Evolutionary conservation across 352 stramenopile species (phyloP).

Genomic region (Pythium aristosporum): DNA sequence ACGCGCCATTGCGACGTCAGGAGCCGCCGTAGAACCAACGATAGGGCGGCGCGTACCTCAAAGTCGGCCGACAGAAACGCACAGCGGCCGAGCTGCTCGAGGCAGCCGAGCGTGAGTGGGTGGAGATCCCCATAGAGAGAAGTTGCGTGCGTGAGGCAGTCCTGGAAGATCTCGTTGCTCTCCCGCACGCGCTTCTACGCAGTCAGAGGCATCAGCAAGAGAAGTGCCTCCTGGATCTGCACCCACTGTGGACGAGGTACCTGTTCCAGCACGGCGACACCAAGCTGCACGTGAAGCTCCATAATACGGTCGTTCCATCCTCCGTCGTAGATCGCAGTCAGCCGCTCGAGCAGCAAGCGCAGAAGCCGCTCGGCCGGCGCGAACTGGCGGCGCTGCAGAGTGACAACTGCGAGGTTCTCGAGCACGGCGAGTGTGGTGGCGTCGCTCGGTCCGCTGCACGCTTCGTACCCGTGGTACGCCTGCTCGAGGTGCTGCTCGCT

Average conservation of each 20-base stretch:
- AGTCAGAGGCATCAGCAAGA: background rate
- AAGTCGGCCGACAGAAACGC: constrained; percentile 55
- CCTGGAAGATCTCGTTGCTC: constrained; percentile 33
- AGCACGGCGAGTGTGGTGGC: constrained; percentile 24
- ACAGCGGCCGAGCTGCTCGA: constrained; percentile 54
- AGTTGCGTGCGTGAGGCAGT: constrained; percentile 34
- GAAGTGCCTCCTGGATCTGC: no score
- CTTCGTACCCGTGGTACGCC: constrained; percentile 29
- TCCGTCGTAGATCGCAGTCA: constrained; percentile 39
- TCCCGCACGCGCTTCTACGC: constrained; percentile 42
- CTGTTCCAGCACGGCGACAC: constrained; percentile 39
- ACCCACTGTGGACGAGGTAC: constrained; percentile 19
- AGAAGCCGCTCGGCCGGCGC: constrained; percentile 32
- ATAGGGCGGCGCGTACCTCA: constrained; percentile 15
- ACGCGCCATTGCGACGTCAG: constrained; percentile 2
- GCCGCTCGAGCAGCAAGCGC: constrained; percentile 27
- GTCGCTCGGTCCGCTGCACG: background rate
- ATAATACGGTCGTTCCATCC: constrained; percentile 55
- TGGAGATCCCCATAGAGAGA: constrained; percentile 29
- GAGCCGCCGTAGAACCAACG: background rate
- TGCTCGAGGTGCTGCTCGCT: constrained; percentile 38
- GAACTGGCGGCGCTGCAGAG: constrained; percentile 12
- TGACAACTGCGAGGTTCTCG: constrained; percentile 54
- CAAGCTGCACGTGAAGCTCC: constrained; percentile 35
- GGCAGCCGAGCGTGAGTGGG: constrained; percentile 29